Evolutionary conservation across 768 basidiomycete genomes (phyloP).

Genomic region (Mycena rosella): DNA sequence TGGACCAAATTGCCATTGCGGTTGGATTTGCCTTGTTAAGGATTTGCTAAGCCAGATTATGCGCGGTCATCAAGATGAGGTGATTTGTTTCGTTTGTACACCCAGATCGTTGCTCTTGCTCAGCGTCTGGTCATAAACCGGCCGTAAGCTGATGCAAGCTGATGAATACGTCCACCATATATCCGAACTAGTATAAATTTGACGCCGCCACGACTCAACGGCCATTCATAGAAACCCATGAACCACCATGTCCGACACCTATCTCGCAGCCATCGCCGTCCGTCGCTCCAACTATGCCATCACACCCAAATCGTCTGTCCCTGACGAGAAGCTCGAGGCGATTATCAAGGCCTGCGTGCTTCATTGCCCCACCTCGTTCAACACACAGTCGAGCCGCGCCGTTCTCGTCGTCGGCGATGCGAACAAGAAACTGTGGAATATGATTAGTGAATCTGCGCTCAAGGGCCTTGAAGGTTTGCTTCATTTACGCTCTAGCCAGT

Average conservation of each 20-base stretch:
- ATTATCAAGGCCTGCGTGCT: slow-evolving; percentile 15
- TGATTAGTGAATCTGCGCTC: slow-evolving; percentile 9
- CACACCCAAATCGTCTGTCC: slow-evolving; percentile 13
- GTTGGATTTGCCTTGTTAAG: not conserved
- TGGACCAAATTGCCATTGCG: too few species aligned
- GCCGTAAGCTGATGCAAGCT: too few species aligned
- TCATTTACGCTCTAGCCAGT: not conserved
- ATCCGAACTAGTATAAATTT: too few species aligned
- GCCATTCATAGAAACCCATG: not conserved
- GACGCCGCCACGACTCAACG: too few species aligned
- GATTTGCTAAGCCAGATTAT: too few species aligned
- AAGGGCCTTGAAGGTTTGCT: slow-evolving; percentile 24
- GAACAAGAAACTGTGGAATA: slow-evolving; percentile 27
- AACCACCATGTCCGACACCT: slow-evolving; percentile 29
- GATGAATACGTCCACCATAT: too few species aligned
- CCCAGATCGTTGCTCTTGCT: too few species aligned
- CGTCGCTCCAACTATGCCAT: slow-evolving; percentile 25
- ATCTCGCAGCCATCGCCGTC: slow-evolving; percentile 20
- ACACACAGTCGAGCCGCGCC: slow-evolving; percentile 22
- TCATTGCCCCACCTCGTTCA: slow-evolving; percentile 25
- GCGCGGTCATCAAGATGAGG: too few species aligned
- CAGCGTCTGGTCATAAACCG: too few species aligned
- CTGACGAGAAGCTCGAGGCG: slow-evolving; percentile 26
- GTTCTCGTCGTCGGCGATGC: slow-evolving; percentile 25
- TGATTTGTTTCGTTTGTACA: too few species aligned